phyloP scores from a whole-genome alignment of 805 yeast genomes.

The Candida quercuum region DNA sequence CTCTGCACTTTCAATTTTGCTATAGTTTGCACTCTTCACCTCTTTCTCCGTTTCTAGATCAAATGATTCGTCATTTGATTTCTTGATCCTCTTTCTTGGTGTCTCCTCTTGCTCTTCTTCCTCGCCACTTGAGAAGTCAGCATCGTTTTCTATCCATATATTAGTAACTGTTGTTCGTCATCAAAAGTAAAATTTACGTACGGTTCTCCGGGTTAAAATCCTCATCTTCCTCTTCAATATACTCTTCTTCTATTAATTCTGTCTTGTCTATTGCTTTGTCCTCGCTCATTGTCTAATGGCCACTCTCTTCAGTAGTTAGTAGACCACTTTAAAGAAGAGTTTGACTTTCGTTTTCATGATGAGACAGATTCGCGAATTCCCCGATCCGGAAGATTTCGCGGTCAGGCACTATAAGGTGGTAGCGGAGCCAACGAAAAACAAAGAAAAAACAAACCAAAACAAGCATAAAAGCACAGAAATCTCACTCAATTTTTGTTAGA shows the following conservation, averaged over 20 bases:
- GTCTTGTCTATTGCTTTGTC: conserved; percentile 6
- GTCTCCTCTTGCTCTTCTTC: conserved; percentile 18
- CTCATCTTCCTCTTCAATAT: conserved; percentile 53
- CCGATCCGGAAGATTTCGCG: too few relatives aligned
- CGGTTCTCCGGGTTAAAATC: conserved; percentile 45
- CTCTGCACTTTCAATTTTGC: conserved; percentile 45
- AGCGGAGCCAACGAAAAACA: not conserved
- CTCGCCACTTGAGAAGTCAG: conserved; percentile 17
- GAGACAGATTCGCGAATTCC: too few relatives aligned
- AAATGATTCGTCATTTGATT: conserved; percentile 28
- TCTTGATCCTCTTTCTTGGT: conserved; percentile 17
- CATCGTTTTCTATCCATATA: conserved; percentile 3
- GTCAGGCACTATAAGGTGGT: too few relatives aligned
- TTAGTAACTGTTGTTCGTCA: conserved; percentile 10
- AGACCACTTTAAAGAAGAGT: too few relatives aligned
- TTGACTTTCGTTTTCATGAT: too few relatives aligned
- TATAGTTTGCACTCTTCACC: conserved; percentile 31
- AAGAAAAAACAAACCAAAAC: not conserved
- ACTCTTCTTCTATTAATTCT: conserved; percentile 39
- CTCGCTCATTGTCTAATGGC: not conserved
- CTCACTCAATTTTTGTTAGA: too few relatives aligned
- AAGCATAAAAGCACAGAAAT: not conserved
- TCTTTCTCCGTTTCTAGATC: conserved; percentile 30
- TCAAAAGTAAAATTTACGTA: conserved; percentile 5
- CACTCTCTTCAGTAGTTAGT: too few relatives aligned